Conservation (phyloP, 2,329 filamentous ascomycete genomes). For the Knufia petricola region DNA sequence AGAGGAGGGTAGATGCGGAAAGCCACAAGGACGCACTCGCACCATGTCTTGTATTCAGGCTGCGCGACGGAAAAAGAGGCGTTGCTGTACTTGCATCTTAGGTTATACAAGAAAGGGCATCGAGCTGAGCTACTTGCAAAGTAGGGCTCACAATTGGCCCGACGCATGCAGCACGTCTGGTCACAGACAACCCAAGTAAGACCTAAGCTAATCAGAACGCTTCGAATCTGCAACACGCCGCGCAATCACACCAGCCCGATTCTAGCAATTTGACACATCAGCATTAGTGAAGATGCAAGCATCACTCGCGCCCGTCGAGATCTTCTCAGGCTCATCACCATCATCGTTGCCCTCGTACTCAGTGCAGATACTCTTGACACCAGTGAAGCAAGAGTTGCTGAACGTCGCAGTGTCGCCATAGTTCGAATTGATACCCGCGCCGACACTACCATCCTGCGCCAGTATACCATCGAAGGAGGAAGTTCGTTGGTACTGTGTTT, state of each 20-base stretch:
- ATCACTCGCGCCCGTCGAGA: constrained; percentile 25
- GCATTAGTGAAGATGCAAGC: constrained; percentile 26
- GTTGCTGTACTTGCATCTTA: too few relatives aligned
- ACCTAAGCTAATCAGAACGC: neutral
- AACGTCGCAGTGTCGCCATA: constrained; percentile 29
- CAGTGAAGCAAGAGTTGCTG: constrained; percentile 22
- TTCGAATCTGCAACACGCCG: neutral
- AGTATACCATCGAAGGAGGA: constrained; percentile 21
- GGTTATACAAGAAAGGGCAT: too few relatives aligned
- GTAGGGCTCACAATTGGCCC: too few relatives aligned
- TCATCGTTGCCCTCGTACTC: constrained; percentile 30
- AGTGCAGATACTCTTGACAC: constrained; percentile 28
- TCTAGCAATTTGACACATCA: constrained; percentile 1
- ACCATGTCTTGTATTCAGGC: too few relatives aligned
- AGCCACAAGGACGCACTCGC: neutral
- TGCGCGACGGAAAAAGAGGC: too few relatives aligned
- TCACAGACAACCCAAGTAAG: too few relatives aligned
- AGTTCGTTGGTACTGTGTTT: constrained; percentile 25
- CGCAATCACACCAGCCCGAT: neutral
- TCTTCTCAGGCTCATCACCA: constrained; percentile 28
- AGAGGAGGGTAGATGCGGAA: too few relatives aligned
- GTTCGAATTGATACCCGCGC: constrained; percentile 32
- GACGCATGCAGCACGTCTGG: too few relatives aligned
- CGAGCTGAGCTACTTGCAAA: too few relatives aligned
- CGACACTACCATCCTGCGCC: constrained; percentile 26